Evolutionary conservation across 768 basidiomycete species (phyloP).

Genomic region (Dacryopinax spathularia): DNA sequence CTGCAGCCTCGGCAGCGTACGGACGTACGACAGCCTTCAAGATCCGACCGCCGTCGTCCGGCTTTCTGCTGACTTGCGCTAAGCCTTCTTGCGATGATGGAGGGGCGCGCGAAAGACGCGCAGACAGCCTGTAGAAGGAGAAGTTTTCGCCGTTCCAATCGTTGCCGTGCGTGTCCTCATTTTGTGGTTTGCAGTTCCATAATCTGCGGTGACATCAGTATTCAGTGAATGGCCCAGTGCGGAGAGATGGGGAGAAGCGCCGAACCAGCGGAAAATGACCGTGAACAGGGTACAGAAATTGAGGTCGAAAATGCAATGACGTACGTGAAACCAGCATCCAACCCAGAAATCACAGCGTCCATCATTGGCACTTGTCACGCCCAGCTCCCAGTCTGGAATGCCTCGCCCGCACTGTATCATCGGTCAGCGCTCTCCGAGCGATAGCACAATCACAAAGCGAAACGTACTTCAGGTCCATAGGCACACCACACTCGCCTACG

Average conservation of each 20-base stretch:
- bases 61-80: no score
- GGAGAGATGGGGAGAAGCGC: no score
- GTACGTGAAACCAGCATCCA: constrained; percentile 83
- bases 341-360: constrained; percentile 75
- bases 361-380: constrained; percentile 80
- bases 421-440: not conserved
- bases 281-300: not conserved
- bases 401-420: constrained; percentile 48
- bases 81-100: no score
- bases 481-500: constrained; percentile 89
- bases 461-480: constrained; percentile 92
- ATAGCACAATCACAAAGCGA: not conserved
- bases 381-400: constrained; percentile 60
- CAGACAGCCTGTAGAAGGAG: constrained; percentile 30
- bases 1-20: constrained; percentile 80
- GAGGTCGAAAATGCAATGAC: constrained; percentile 25
- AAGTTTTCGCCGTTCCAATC: constrained; percentile 26
- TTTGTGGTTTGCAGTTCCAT: no score
- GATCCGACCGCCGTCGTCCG: constrained; percentile 73
- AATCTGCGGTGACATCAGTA: no score
- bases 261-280: no score
- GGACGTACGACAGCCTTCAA: constrained; percentile 71
- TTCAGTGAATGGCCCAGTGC: no score
- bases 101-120: no score
- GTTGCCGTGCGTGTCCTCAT: no score